Evolutionary conservation across 257 asterid species (phyloP), one percentile per base, ranked within the genome.

Genomic region (Solanum stenotomum): DNA sequence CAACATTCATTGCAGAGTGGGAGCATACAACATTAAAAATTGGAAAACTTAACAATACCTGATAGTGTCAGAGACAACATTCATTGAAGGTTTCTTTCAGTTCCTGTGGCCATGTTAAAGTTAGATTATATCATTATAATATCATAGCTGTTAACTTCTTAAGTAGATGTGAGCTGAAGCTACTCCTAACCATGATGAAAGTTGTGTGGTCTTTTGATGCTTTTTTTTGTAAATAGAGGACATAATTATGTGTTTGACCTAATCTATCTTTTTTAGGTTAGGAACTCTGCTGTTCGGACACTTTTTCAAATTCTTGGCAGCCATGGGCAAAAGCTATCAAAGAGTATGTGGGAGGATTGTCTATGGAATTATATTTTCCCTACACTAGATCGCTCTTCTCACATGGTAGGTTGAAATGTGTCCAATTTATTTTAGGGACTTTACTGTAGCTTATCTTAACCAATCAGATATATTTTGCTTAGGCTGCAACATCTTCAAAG

Each of bases 401-500:
- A 95, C 91, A 95, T 95, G 98, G 99, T 97, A 92, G 87, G 90
- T 44, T 89, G 79, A 31, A 85, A 74, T 37, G 83, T 29, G 44
- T 79, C 88, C 84, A 61, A 76, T 33, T 27, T 83, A 79, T 75
- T 79, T 86, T 44, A 56, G 72, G 65, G 70, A 81, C 37, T 90
- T 88, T 38, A 87, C 63, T 42, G 59, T 72, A 15, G 72, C 46
- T 89, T 89, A 87, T 78, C 77, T 88, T 88, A 90, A 63, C 92
- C 78, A 33, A 68, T 63, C 59, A 85, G 74, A 87, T n/a, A 70
- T 75, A 79, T 91, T 86, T 87, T 87, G 16, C 86, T 85, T 85
- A 97, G 99, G 98, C 98, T 90, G 98, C 98, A 87, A 95, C 99
- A 70, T 97, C 99, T n/a, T 97, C 99, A 59, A 96, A 93, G 92